Percentiles rank a stretch among this genome's conserved stretches.
Evolutionary conservation across 140 eudicot genomes (phyloP).

Genomic region (Ambrosia hybrid): DNA sequence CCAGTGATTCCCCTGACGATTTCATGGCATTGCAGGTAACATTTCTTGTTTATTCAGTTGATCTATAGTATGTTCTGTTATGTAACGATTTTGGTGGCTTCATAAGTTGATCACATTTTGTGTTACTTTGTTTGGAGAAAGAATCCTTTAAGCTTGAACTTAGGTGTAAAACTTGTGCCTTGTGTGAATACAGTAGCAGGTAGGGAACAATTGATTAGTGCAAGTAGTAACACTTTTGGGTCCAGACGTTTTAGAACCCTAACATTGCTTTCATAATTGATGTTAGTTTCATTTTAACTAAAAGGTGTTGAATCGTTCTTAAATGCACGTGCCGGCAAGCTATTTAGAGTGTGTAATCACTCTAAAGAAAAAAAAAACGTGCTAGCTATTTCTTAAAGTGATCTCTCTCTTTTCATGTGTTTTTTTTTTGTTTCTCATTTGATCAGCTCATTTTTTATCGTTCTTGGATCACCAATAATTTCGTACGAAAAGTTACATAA

Average conservation of each 20-base stretch:
- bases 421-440: no score
- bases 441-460: no score
- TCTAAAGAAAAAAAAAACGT: no score
- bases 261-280: neutral
- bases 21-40: constrained; percentile 61
- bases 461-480: no score
- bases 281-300: neutral
- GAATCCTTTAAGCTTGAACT: neutral
- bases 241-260: neutral
- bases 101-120: neutral
- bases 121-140: neutral
- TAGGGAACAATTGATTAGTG: neutral
- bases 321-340: no score
- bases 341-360: no score
- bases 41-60: neutral
- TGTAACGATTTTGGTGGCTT: neutral
- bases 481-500: no score
- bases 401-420: no score
- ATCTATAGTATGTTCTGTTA: neutral
- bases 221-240: neutral
- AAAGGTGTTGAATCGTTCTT: no score
- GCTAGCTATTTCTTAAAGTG: no score
- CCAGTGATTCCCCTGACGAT: constrained; percentile 95
- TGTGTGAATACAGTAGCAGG: neutral
- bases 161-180: neutral